These are phyloP conservation scores for Cordyceps cateniannulata DNA, from an alignment of 2,329 filamentous ascomycete species.

Conservation along the genomic window DNA sequence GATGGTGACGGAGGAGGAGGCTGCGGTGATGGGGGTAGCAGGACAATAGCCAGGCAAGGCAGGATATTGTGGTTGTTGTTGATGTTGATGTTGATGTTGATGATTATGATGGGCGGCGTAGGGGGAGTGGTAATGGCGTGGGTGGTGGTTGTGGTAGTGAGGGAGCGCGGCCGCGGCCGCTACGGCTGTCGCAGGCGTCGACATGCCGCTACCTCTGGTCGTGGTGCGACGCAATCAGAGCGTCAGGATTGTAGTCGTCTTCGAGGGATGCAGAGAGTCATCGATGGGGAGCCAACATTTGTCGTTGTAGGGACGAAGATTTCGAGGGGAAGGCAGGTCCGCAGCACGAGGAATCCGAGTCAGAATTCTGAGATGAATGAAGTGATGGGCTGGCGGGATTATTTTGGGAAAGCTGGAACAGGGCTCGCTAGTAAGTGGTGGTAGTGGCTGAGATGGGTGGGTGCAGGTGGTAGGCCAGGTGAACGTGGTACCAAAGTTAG, in stretches of 20 bases:
- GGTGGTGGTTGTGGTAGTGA: conserved; percentile 60
- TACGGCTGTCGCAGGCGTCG: conserved; percentile 72
- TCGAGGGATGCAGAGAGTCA: background rate
- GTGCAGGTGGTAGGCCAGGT: too few relatives aligned
- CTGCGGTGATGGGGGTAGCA: conserved; percentile 16
- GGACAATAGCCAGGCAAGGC: conserved; percentile 18
- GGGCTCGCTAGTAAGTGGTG: background rate
- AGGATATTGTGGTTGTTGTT: conserved; percentile 12
- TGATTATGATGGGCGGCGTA: conserved; percentile 33
- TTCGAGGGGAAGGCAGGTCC: background rate
- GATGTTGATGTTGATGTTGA: conserved; percentile 2
- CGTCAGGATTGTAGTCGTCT: background rate
- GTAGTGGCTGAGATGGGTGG: too few relatives aligned
- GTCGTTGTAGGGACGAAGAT: background rate
- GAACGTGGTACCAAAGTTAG: background rate
- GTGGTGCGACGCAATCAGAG: background rate
- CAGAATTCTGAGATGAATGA: background rate
- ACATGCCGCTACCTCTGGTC: conserved; percentile 46
- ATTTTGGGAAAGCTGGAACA: conserved; percentile 9
- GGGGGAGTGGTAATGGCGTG: conserved; percentile 56
- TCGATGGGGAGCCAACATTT: background rate
- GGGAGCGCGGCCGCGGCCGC: conserved; percentile 62
- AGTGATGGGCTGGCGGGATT: background rate
- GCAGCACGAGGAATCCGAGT: background rate
- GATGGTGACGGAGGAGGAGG: conserved; percentile 25